Conservation (phyloP, 2,329 filamentous ascomycete species). For the Chaetoscypha palmicola region DNA sequence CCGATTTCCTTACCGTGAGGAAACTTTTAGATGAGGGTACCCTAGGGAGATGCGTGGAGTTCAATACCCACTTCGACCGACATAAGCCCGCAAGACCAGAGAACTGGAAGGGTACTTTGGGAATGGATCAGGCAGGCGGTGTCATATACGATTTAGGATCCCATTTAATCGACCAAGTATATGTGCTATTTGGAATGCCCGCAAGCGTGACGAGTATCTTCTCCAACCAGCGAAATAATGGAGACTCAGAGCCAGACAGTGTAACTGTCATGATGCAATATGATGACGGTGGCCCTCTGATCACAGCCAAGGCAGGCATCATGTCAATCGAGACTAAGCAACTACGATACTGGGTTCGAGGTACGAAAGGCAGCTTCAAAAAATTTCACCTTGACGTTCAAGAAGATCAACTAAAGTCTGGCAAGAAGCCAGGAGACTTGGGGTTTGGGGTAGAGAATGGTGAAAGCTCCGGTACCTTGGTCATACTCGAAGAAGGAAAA, state of each 20-base stretch:
- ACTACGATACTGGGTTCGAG: conserved; percentile 70
- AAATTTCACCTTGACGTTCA: conserved; percentile 67
- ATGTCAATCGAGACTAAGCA: conserved; percentile 63
- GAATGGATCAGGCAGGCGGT: conserved; percentile 55
- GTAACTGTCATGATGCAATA: conserved; percentile 63
- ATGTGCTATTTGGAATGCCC: conserved; percentile 63
- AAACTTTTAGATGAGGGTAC: conserved; percentile 52
- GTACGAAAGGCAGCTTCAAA: conserved; percentile 66
- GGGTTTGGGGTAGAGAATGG: conserved; percentile 59
- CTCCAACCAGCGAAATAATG: conserved; percentile 55
- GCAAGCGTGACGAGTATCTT: conserved; percentile 60
- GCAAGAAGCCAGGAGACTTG: conserved; percentile 52
- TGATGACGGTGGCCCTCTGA: conserved; percentile 48
- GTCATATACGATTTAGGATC: conserved; percentile 68
- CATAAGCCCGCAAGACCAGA: conserved; percentile 53
- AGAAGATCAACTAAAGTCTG: conserved; percentile 64
- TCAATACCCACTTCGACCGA: conserved; percentile 75
- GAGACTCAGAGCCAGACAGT: conserved; percentile 44
- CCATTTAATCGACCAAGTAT: conserved; percentile 70
- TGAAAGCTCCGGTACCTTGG: conserved; percentile 51
- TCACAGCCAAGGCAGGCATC: conserved; percentile 61
- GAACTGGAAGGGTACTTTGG: conserved; percentile 60
- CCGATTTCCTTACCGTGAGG: conserved; percentile 65
- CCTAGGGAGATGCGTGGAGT: conserved; percentile 68
- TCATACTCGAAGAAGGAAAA: conserved; percentile 44